These are phyloP conservation scores for Zoysia pacifica DNA, from an alignment of 176 grass and related monocot species.

Conservation along the genomic window DNA sequence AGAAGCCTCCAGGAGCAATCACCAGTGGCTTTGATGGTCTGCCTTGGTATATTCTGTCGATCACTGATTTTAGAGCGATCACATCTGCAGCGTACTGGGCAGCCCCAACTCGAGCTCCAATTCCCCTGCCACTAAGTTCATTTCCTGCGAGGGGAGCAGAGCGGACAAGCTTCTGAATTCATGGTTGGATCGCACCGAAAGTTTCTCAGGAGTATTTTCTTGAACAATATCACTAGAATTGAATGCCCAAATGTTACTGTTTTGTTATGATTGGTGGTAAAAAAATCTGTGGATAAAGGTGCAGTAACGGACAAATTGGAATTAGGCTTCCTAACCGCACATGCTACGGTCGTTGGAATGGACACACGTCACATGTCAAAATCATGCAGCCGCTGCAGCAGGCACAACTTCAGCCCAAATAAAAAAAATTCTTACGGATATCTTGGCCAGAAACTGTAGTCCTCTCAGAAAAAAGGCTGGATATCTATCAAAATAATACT, in stretches of 20 bases:
- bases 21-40: conserved; percentile 62
- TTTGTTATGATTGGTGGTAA: conserved; percentile 15
- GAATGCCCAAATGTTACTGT: conserved; percentile 1
- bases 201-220: neutral
- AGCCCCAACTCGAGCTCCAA: conserved; percentile 59
- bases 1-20: conserved; percentile 87
- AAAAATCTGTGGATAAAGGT: neutral
- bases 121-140: conserved; percentile 72
- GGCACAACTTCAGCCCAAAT: neutral
- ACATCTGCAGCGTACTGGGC: conserved; percentile 73
- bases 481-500: neutral
- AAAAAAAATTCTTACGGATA: neutral
- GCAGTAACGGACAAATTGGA: conserved; percentile 12
- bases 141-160: conserved; percentile 57
- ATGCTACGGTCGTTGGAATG: neutral
- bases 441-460: neutral
- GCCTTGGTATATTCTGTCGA: conserved; percentile 47
- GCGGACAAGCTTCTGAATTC: neutral
- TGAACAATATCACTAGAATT: neutral
- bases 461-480: neutral
- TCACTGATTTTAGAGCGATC: conserved; percentile 54
- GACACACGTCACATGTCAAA: no score
- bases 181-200: neutral
- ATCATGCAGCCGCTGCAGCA: neutral
- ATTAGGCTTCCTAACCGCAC: neutral